Conservation (phyloP, 2,329 filamentous ascomycete genomes). For the Pseudogymnoascus sp. region DNA sequence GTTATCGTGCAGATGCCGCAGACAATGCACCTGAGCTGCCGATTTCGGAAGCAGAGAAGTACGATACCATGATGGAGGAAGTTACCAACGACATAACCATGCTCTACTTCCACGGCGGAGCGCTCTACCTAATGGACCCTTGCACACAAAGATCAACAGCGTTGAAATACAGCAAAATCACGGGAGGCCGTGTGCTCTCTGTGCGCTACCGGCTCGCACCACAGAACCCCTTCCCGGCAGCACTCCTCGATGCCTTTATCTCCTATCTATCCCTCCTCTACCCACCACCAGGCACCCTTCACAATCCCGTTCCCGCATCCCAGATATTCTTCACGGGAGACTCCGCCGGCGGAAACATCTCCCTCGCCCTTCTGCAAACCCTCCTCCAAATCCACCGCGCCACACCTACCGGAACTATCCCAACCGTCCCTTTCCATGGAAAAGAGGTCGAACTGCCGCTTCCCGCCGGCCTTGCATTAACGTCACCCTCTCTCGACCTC, state of each 20-base stretch:
- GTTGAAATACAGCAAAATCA: conserved; percentile 58
- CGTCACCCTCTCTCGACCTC: conserved; percentile 67
- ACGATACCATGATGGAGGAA: conserved; percentile 59
- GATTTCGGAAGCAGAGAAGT: conserved; percentile 58
- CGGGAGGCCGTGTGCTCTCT: conserved; percentile 62
- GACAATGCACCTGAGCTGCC: conserved; percentile 44
- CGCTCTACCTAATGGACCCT: conserved; percentile 66
- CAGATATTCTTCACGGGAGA: conserved; percentile 69
- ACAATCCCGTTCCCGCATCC: conserved; percentile 55
- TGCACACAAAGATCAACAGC: conserved; percentile 53
- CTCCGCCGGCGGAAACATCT: conserved; percentile 64
- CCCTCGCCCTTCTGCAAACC: conserved; percentile 59
- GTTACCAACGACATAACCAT: conserved; percentile 55
- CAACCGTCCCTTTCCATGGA: conserved; percentile 54
- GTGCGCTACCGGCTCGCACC: conserved; percentile 71
- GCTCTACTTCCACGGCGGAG: conserved; percentile 71
- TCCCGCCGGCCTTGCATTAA: conserved; percentile 56
- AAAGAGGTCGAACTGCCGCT: conserved; percentile 51
- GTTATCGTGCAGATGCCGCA: conserved; percentile 52
- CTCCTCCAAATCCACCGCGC: conserved; percentile 55
- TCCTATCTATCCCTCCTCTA: conserved; percentile 67
- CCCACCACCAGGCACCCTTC: conserved; percentile 60
- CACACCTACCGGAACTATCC: conserved; percentile 35
- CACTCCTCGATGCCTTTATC: conserved; percentile 64
- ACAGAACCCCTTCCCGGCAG: conserved; percentile 66